phyloP scores from a whole-genome alignment of 106 monocot genomes.

The Phalaenopsis aphrodite region DNA sequence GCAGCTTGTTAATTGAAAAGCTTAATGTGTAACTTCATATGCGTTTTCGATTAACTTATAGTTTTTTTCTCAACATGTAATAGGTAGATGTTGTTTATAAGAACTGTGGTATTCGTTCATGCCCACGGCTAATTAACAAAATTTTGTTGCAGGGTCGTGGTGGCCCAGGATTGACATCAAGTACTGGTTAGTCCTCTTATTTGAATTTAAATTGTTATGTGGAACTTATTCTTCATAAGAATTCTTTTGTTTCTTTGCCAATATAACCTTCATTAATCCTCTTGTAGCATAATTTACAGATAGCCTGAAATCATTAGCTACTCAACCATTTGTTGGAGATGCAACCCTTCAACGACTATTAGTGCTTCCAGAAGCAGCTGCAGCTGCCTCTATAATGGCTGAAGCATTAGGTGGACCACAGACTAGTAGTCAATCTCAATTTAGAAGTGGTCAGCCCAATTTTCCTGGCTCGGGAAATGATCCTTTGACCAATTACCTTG shows the following conservation, averaged over 20 bases:
- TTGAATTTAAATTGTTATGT: slow-evolving; percentile 6
- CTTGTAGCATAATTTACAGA: slow-evolving; percentile 25
- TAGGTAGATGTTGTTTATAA: neutral
- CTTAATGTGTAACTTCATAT: neutral
- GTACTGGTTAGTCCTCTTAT: slow-evolving; percentile 25
- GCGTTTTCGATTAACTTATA: neutral
- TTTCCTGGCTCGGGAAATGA: slow-evolving; percentile 48
- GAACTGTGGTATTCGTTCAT: neutral
- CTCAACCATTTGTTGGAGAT: slow-evolving; percentile 31
- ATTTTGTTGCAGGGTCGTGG: slow-evolving; percentile 75
- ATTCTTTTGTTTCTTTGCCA: slow-evolving; percentile 1
- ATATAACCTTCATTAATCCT: slow-evolving; percentile 2
- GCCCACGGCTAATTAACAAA: neutral
- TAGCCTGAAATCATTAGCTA: slow-evolving; percentile 29
- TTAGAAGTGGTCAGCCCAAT: slow-evolving; percentile 30
- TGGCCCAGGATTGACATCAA: slow-evolving; percentile 69
- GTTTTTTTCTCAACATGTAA: neutral
- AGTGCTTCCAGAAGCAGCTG: slow-evolving; percentile 47
- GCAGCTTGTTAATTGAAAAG: too few relatives aligned
- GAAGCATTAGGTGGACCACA: slow-evolving; percentile 63
- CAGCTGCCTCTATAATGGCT: slow-evolving; percentile 62
- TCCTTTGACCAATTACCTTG: slow-evolving; percentile 63
- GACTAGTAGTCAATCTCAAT: slow-evolving; percentile 14
- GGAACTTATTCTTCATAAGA: neutral
- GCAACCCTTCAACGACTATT: slow-evolving; percentile 54